Evolutionary conservation across 169 alveolate genomes (phyloP).

Genomic region (Eimeria praecox): DNA sequence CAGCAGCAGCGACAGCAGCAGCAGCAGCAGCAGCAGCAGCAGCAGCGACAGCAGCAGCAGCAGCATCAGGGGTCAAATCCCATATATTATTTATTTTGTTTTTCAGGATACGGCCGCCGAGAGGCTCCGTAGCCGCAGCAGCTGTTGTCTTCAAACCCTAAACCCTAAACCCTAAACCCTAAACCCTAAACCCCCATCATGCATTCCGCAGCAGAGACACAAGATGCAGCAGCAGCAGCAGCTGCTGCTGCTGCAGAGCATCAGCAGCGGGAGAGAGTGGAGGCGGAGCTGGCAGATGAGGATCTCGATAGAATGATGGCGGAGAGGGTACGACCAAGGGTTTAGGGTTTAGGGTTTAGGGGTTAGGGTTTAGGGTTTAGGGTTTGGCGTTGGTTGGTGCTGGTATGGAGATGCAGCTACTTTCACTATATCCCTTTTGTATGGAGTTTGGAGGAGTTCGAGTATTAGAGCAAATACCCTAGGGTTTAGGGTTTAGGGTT

Average conservation of each 20-base stretch:
- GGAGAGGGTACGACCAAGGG: constrained; percentile 23
- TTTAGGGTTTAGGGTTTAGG: neutral
- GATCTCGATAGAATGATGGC: constrained; percentile 26
- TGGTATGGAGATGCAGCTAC: too few species aligned
- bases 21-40: constrained; percentile 17
- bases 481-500: constrained; percentile 7
- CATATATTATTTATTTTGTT: too few species aligned
- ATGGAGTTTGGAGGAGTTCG: neutral
- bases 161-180: neutral
- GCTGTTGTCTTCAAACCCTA: neutral
- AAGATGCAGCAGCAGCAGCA: neutral
- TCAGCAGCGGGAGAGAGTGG: neutral
- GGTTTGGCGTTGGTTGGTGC: neutral
- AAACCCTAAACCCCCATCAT: neutral
- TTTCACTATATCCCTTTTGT: too few species aligned
- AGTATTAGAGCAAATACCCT: neutral
- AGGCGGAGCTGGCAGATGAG: constrained; percentile 26
- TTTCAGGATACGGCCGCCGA: neutral
- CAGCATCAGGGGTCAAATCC: too few species aligned
- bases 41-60: neutral
- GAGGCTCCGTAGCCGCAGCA: neutral
- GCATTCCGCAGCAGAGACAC: neutral
- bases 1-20: constrained; percentile 10
- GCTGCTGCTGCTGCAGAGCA: too few species aligned
- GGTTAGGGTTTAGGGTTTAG: neutral